Evolutionary conservation across 139 green algal species (phyloP).

Genomic region (Chlamydomonas eustigma): DNA sequence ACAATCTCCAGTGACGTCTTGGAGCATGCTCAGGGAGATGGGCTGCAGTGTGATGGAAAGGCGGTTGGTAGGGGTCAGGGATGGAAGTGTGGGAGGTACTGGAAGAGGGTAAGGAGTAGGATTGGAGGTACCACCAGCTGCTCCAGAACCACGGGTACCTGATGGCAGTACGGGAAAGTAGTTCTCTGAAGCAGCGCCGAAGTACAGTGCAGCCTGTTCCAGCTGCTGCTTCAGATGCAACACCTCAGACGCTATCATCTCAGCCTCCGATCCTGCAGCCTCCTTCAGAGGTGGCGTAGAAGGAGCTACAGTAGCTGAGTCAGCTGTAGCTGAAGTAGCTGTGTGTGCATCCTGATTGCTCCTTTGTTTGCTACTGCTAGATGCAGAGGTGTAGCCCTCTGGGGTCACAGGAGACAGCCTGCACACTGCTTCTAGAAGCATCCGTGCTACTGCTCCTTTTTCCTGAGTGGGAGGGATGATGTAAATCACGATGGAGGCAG

Average conservation of each 20-base stretch:
- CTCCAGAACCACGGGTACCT: neutral
- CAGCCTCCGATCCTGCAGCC: neutral
- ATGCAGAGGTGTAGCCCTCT: neutral
- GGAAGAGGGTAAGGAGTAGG: neutral
- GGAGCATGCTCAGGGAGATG: neutral
- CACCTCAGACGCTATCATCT: neutral
- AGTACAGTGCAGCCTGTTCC: neutral
- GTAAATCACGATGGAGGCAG: neutral
- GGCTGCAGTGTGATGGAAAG: neutral
- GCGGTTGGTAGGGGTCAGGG: neutral
- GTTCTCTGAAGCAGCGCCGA: constrained; percentile 1
- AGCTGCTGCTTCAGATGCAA: constrained; percentile 6
- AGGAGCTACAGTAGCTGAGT: neutral
- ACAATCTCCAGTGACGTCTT: neutral
- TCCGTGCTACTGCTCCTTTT: neutral
- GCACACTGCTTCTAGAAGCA: neutral
- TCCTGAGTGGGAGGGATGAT: neutral
- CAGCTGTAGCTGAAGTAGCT: no score
- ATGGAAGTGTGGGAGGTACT: neutral
- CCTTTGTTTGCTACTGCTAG: no score
- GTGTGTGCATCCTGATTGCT: no score
- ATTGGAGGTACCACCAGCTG: neutral
- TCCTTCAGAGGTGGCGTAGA: neutral
- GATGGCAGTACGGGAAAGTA: neutral
- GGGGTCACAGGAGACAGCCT: neutral